phyloP scores from a whole-genome alignment of 345 rosid genomes.

The Eucalyptus pauciflora region DNA sequence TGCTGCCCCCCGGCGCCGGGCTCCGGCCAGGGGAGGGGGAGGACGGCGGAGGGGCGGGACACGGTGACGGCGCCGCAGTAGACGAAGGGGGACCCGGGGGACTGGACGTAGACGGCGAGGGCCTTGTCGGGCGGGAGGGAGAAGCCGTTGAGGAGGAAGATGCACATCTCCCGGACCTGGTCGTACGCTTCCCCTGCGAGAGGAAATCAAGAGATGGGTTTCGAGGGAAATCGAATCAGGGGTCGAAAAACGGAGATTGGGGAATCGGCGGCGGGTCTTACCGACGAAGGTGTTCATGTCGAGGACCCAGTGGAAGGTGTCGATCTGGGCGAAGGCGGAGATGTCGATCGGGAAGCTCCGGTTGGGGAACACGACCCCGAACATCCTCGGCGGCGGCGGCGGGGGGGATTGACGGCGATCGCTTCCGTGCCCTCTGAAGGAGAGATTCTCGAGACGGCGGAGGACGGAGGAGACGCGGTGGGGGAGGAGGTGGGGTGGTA shows the following conservation, averaged over 20 bases:
- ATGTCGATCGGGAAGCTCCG: conserved; percentile 94
- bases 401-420: no score
- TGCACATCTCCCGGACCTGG: conserved; percentile 72
- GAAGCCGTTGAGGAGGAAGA: conserved; percentile 72
- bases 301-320: conserved; percentile 87
- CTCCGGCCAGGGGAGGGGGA: conserved; percentile 86
- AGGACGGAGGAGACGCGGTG: not conserved
- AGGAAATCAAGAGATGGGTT: not conserved
- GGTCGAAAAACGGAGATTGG: no score
- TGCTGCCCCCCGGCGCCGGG: conserved; percentile 67
- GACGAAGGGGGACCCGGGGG: conserved; percentile 78
- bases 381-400: conserved; percentile 22
- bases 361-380: conserved; percentile 93
- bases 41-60: conserved; percentile 75
- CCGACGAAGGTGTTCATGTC: conserved; percentile 98
- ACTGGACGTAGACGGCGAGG: conserved; percentile 82
- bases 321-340: conserved; percentile 83
- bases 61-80: conserved; percentile 82
- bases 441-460: not conserved
- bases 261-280: not conserved
- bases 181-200: conserved; percentile 73
- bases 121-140: conserved; percentile 85
- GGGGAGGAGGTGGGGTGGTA: not conserved
- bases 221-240: not conserved
- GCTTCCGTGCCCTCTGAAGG: not conserved